Base-by-base conservation (phyloP, 371 early-diverging fungal genomes). In the Rhizopus arrhizus region DNA sequence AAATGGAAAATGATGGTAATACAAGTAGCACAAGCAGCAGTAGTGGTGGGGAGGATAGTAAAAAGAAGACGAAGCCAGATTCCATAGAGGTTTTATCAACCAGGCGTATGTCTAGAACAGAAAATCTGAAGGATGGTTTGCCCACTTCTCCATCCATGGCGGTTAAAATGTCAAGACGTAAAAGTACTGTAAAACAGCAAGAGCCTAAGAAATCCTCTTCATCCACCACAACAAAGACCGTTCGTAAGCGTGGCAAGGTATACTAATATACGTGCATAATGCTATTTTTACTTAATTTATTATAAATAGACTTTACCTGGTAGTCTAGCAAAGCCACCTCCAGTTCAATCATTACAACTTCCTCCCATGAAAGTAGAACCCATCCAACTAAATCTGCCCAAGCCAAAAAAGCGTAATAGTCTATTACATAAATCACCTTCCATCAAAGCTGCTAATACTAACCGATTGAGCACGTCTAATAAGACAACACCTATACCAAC, bases 361-460 rank as follows among this genome's bases (percentile, higher is more conserved):
- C 81, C 81, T 29, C 81, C 81, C 4, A 81, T 81, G 78, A 81
- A 78, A 29, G 43, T 81, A 4, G 78, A 78, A 22, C 81, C 81
- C 0, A 70, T 81, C 36, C 62, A 68, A 29, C n/a, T 76, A 10
- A 67, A 57, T 47, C 54, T 80, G 16, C 73, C 75, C 1, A 62
- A 56, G 50, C 10, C 45, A 33, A 46, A 51, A 38, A 54, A 59
- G 12, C 29, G 59, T 36, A 36, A 42, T 22, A 53, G 38, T 1
- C 13, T 34, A 7, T 5, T 58, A 16, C 55, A 61, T 4, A 68
- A 68, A 68, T 66, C 74, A 33, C 65, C 74, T 11, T 59, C 56
- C 2, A 61, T 60, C 28, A 68, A 52, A 47, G 63, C 64, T 1
- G 33, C 41, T 8, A 48, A 41, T 28, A 66, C 57, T 0, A 47